Percentiles rank a stretch among this genome's conserved stretches.
phyloP scores from a whole-genome alignment of 2,329 filamentous ascomycete species.

The Orbilia javanica region DNA sequence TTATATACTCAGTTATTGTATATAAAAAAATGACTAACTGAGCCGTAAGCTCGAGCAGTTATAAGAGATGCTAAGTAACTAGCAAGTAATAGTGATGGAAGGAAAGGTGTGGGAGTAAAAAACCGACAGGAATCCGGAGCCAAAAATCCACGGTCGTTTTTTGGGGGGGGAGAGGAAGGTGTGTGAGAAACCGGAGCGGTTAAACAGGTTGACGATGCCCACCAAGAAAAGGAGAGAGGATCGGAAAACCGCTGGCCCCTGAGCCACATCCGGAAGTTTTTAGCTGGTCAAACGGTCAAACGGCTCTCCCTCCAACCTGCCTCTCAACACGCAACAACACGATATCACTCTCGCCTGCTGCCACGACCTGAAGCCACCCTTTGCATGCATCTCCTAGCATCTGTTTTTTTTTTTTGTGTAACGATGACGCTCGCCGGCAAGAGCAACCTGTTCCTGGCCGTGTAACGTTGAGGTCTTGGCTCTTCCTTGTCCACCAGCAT shows the following conservation, averaged over 20 bases:
- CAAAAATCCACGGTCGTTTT: slow-evolving; percentile 51
- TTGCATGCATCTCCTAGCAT: not conserved
- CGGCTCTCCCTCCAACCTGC: not conserved
- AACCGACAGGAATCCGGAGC: slow-evolving; percentile 38
- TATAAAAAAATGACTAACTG: not conserved
- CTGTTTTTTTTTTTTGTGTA: slow-evolving; percentile 5
- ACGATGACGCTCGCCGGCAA: not conserved
- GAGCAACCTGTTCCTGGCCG: not conserved
- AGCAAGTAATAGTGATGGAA: not conserved
- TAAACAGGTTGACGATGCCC: slow-evolving; percentile 54
- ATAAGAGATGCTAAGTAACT: not conserved
- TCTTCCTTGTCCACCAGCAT: slow-evolving; percentile 4
- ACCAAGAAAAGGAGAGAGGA: not conserved
- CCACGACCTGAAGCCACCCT: not conserved
- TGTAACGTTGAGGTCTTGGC: slow-evolving; percentile 32
- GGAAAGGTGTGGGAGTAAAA: slow-evolving; percentile 42
- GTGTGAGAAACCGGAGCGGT: slow-evolving; percentile 55
- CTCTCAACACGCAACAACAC: not conserved
- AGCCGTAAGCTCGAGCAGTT: not conserved
- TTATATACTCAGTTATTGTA: not conserved
- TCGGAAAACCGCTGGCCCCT: not conserved
- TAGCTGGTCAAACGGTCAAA: not conserved
- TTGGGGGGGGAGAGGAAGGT: slow-evolving; percentile 47
- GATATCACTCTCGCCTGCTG: too few species aligned
- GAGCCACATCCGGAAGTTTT: not conserved